Conservation (phyloP, 1,139 yeast genomes). For the Debaryomyces robertsiae region DNA sequence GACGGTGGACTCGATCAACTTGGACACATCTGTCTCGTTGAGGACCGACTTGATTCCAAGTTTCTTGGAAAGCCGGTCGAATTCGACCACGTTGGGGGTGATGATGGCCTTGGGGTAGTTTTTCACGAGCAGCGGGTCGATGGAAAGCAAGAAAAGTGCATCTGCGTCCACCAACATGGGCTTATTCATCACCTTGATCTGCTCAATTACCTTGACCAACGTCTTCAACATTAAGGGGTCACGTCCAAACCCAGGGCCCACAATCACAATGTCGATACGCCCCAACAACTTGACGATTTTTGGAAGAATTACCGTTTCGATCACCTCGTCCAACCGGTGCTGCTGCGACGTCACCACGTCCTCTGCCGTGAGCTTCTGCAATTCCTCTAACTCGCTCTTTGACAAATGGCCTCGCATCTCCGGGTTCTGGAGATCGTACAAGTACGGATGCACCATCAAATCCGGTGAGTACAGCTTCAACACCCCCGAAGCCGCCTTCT, state of each 20-base stretch:
- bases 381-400: slow-evolving; percentile 19
- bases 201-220: slow-evolving; percentile 57
- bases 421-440: slow-evolving; percentile 40
- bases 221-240: slow-evolving; percentile 68
- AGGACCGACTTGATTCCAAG: slow-evolving; percentile 36
- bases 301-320: slow-evolving; percentile 52
- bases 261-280: slow-evolving; percentile 76
- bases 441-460: slow-evolving; percentile 93
- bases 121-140: slow-evolving; percentile 54
- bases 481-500: slow-evolving; percentile 70
- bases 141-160: slow-evolving; percentile 65
- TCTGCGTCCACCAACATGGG: slow-evolving; percentile 92
- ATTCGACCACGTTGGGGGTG: slow-evolving; percentile 91
- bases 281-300: slow-evolving; percentile 56
- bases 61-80: slow-evolving; percentile 60
- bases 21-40: slow-evolving; percentile 26
- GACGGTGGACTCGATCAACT: slow-evolving; percentile 33
- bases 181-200: slow-evolving; percentile 50
- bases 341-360: slow-evolving; percentile 24
- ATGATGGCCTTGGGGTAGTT: slow-evolving; percentile 60
- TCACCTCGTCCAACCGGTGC: slow-evolving; percentile 29
- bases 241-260: slow-evolving; percentile 95
- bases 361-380: slow-evolving; percentile 19
- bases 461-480: slow-evolving; percentile 91
- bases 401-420: slow-evolving; percentile 17